phyloP scores from a whole-genome alignment of 2,329 filamentous ascomycete species.

The Domatiomyces catenatus region DNA sequence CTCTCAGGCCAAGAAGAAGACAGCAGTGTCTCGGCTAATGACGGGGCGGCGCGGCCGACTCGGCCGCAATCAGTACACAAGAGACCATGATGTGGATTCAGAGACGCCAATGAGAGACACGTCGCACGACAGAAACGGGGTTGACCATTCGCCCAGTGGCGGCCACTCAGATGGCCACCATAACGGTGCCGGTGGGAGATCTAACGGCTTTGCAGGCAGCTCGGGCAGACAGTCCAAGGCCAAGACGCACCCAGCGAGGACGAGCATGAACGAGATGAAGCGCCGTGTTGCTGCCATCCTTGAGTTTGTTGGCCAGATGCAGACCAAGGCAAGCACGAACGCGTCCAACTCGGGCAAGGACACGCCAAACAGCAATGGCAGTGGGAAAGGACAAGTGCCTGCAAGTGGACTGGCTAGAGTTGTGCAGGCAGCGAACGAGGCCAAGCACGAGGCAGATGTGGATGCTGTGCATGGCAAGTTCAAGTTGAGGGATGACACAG shows the following conservation, averaged over 20 bases:
- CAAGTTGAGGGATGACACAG: conserved; percentile 24
- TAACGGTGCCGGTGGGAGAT: conserved; percentile 21
- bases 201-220: conserved; percentile 42
- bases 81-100: conserved; percentile 41
- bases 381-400: conserved; percentile 6
- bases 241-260: conserved; percentile 39
- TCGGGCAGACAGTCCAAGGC: conserved; percentile 45
- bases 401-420: conserved; percentile 22
- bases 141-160: conserved; percentile 21
- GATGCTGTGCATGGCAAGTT: conserved; percentile 18
- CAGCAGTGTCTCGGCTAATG: not conserved
- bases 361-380: conserved; percentile 14
- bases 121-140: conserved; percentile 14
- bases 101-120: conserved; percentile 18
- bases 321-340: conserved; percentile 44
- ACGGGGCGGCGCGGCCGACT: conserved; percentile 47
- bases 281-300: conserved; percentile 69
- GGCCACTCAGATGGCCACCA: conserved; percentile 19
- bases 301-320: conserved; percentile 77
- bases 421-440: conserved; percentile 9
- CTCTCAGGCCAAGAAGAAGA: conserved; percentile 40
- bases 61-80: conserved; percentile 70
- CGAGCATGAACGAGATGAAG: conserved; percentile 79
- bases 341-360: conserved; percentile 21
- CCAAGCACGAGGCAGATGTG: conserved; percentile 18